phyloP scores from a whole-genome alignment of 495 filamentous ascomycete genomes.

The Hypomontagnella submonticulosa region DNA sequence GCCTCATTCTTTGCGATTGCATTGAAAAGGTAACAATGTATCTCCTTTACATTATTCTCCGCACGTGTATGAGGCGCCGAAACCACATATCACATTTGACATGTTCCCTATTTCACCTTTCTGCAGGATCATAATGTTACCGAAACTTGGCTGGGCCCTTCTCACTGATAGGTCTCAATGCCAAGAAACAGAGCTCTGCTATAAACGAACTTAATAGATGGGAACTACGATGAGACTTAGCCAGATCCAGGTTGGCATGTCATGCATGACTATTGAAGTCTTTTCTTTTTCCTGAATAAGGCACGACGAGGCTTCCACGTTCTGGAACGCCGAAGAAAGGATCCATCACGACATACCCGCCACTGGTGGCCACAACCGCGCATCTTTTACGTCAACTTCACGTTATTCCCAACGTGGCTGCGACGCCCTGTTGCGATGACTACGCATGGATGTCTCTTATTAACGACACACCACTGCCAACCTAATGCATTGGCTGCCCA shows the following conservation, averaged over 20 bases:
- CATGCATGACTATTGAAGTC: slow-evolving; percentile 15
- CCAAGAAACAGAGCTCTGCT: slow-evolving; percentile 5
- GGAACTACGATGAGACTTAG: slow-evolving; percentile 2
- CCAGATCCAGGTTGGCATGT: slow-evolving; percentile 17
- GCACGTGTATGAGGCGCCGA: slow-evolving; percentile 21
- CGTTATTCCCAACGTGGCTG: slow-evolving; percentile 39
- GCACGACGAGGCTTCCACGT: slow-evolving; percentile 35
- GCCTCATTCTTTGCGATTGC: slow-evolving; percentile 17
- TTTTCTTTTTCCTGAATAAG: slow-evolving; percentile 24
- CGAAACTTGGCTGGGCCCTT: slow-evolving; percentile 1
- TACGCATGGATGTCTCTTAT: slow-evolving; percentile 24
- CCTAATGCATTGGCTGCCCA: slow-evolving; percentile 14
- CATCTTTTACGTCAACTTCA: slow-evolving; percentile 36
- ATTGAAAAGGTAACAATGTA: slow-evolving; percentile 8
- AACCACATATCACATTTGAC: slow-evolving; percentile 21
- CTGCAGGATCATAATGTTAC: slow-evolving; percentile 27
- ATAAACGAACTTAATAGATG: background rate
- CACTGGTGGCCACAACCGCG: slow-evolving; percentile 23
- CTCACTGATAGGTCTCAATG: background rate
- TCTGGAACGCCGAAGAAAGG: slow-evolving; percentile 30
- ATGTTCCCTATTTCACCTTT: slow-evolving; percentile 22
- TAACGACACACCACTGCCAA: slow-evolving; percentile 25
- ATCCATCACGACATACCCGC: slow-evolving; percentile 28
- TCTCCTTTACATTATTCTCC: slow-evolving; percentile 20
- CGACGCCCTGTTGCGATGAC: slow-evolving; percentile 27